Evolutionary conservation across 1,284 basidiomycete species (phyloP), one percentile per base, ranked within the genome.

Genomic region (Pseudozyma tsukubaensis): DNA sequence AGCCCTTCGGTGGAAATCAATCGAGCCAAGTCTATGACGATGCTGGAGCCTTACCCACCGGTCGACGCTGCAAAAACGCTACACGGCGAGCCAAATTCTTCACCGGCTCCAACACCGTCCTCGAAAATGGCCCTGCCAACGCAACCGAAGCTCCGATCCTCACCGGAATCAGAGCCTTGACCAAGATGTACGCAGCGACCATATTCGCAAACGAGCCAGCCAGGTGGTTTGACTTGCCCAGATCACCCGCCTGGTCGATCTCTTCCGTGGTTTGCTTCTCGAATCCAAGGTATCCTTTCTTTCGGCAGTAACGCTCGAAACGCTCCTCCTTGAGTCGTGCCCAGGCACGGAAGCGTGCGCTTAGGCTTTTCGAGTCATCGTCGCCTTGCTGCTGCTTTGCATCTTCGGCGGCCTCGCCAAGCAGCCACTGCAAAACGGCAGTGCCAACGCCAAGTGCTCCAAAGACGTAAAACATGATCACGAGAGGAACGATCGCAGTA

Each of bases 211-310:
- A 80, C 37, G 75, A 68, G 19, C 76, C 80, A 19, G 65, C 74
- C 78, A 92, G 91, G 11, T 90, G 90, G 13, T 84, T 79, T 12
- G 77, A 69, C 49, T 34, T 66, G 70, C 71, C 74, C 29, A 76
- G 68, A 37, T 75, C 76, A 49, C 74, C 76, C 51, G 61, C 54
- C 24, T 42, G 45, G 36, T 66, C 53, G 19, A 61, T 67, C 13
- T 48, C 19, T 43, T 61, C 72, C 49, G 72, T 67, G 12, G 61
- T 57, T 59, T 84, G 85, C 85, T 92, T 92, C 75, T 90, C 88
- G 76, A 90, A 92, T 14, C 93, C 94, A 83, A 94, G 92, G 18
- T 92, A 76, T 0, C 93, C 93, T 83, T 96, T 95, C 50, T 90
- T 87, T 66, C 88, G 87, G 7, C 93, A 93, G 4, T 94, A 88